Conservation (phyloP, 2,329 filamentous ascomycete species). For the Colletotrichum navitas region DNA sequence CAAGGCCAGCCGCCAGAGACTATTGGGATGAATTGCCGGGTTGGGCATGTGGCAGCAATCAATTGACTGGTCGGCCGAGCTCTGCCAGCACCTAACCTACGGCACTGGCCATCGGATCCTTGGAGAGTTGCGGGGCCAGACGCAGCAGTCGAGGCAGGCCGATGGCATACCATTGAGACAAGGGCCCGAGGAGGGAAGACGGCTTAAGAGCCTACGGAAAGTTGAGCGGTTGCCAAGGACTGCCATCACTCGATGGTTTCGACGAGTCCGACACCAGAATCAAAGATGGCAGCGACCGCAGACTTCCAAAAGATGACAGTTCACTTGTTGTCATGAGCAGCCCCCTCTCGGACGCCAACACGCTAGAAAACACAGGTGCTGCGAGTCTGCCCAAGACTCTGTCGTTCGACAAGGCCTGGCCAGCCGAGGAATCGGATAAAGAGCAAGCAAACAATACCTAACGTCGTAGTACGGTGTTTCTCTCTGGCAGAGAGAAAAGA, state of each 20-base stretch:
- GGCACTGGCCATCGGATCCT: conserved; percentile 3
- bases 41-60: conserved; percentile 1
- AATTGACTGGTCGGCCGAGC: neutral
- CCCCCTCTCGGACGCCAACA: neutral
- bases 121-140: neutral
- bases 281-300: neutral
- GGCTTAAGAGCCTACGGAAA: neutral
- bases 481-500: neutral
- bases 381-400: neutral
- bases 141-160: neutral
- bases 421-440: neutral
- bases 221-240: neutral
- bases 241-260: neutral
- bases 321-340: neutral
- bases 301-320: neutral
- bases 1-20: neutral
- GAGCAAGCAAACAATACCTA: too few relatives aligned
- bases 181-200: neutral
- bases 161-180: neutral
- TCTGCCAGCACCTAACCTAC: too few relatives aligned
- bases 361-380: neutral
- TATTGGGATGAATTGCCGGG: conserved; percentile 18
- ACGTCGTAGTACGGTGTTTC: neutral
- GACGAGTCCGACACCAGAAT: neutral
- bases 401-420: neutral